A percentile compares a stretch with the other conserved stretches of the same genome.
phyloP scores from a whole-genome alignment of 352 stramenopile species.

The Phytophthora cactorum region DNA sequence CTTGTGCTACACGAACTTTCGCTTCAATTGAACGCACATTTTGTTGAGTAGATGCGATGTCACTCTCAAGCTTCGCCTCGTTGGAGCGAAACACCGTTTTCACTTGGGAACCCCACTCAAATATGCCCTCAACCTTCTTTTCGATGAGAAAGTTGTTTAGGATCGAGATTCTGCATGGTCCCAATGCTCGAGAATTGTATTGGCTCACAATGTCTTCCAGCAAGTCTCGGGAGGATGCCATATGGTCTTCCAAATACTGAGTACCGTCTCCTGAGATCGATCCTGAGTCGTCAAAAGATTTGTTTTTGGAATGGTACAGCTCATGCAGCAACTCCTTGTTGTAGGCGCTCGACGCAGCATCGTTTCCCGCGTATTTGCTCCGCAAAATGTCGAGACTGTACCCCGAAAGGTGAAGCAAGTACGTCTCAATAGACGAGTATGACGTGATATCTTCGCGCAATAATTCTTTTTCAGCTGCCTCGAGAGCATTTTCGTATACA shows the following conservation, averaged over 20 bases:
- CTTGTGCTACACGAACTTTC: constrained; percentile 60
- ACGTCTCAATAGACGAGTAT: constrained; percentile 45
- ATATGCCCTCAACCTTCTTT: constrained; percentile 56
- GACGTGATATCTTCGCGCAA: constrained; percentile 46
- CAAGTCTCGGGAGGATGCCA: constrained; percentile 38
- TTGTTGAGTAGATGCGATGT: constrained; percentile 55
- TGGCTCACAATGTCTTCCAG: constrained; percentile 49
- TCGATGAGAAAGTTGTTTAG: constrained; percentile 56
- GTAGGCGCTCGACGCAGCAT: constrained; percentile 44
- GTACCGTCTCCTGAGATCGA: constrained; percentile 33
- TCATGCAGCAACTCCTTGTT: constrained; percentile 59
- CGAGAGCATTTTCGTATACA: constrained; percentile 43
- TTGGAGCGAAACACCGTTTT: constrained; percentile 59
- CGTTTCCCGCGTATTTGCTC: constrained; percentile 41
- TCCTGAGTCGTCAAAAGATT: constrained; percentile 16
- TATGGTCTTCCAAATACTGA: constrained; percentile 44
- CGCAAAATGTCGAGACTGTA: constrained; percentile 51
- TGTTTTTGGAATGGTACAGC: constrained; percentile 31
- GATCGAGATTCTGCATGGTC: constrained; percentile 37
- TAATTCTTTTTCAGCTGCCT: constrained; percentile 44
- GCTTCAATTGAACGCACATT: constrained; percentile 55
- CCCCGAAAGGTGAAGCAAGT: constrained; percentile 55
- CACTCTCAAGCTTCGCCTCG: constrained; percentile 40
- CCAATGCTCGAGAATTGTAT: constrained; percentile 50
- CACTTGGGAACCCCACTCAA: constrained; percentile 61